Percentiles rank a stretch among this genome's conserved stretches.
Evolutionary conservation across 108 stramenopile species (phyloP).

Genomic region (Nitzschia sp.): DNA sequence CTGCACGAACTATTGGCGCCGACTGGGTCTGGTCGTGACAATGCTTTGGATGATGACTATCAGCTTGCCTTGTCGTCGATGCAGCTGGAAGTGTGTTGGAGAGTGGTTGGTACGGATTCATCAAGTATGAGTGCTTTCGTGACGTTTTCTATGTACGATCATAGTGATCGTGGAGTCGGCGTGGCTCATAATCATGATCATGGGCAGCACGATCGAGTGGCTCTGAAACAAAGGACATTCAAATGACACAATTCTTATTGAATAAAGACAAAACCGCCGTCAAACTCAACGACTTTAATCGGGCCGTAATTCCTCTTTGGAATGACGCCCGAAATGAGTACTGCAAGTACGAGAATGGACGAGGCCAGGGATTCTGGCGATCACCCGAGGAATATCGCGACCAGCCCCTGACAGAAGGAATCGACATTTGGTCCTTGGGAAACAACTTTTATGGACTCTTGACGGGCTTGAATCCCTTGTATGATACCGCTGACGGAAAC

Average conservation of each 20-base stretch:
- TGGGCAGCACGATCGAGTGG: background rate
- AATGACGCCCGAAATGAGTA: slow-evolving; percentile 50
- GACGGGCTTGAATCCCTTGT: slow-evolving; percentile 31
- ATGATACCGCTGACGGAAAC: background rate
- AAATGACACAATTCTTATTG: slow-evolving; percentile 63
- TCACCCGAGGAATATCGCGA: slow-evolving; percentile 67
- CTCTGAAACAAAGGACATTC: slow-evolving; percentile 47
- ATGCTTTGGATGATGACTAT: background rate
- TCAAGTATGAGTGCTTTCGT: slow-evolving; percentile 47
- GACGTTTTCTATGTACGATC: slow-evolving; percentile 50
- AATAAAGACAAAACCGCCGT: slow-evolving; percentile 37
- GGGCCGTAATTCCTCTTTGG: slow-evolving; percentile 70
- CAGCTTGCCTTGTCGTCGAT: background rate
- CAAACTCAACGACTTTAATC: slow-evolving; percentile 85
- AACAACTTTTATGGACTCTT: slow-evolving; percentile 60
- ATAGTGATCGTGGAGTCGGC: slow-evolving; percentile 36
- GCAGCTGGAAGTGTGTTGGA: background rate
- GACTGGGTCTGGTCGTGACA: no score
- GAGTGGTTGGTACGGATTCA: background rate
- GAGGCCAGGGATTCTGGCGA: slow-evolving; percentile 33
- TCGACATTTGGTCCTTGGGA: slow-evolving; percentile 63
- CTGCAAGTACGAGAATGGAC: slow-evolving; percentile 62
- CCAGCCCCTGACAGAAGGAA: slow-evolving; percentile 47
- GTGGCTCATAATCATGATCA: no score
- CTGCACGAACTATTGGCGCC: no score